Evolutionary conservation across 768 basidiomycete species (phyloP).

Genomic region (Tricholoma sp.): DNA sequence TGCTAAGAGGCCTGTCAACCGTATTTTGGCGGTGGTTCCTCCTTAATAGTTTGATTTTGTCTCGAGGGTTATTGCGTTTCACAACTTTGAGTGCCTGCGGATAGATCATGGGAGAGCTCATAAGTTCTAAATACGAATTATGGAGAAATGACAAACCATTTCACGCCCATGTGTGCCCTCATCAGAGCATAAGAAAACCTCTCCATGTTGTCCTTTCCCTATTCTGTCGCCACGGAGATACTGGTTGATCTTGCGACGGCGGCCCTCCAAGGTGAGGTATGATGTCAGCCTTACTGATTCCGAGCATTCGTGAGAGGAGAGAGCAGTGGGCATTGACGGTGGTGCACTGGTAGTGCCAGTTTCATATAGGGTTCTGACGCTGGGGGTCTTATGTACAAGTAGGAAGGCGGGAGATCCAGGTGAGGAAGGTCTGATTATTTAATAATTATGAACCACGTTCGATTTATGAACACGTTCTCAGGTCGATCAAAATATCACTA

Average conservation of each 20-base stretch:
- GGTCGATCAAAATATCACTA: neutral
- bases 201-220: slow-evolving; percentile 46
- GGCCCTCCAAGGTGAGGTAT: slow-evolving; percentile 26
- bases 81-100: slow-evolving; percentile 68
- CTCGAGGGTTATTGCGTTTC: slow-evolving; percentile 58
- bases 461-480: too few species aligned
- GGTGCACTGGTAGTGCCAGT: neutral
- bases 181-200: slow-evolving; percentile 65
- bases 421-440: neutral
- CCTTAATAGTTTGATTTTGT: slow-evolving; percentile 53
- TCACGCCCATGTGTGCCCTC: slow-evolving; percentile 24
- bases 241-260: slow-evolving; percentile 55
- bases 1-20: slow-evolving; percentile 35
- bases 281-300: slow-evolving; percentile 36
- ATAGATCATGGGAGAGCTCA: neutral
- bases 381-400: neutral
- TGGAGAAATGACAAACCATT: slow-evolving; percentile 37
- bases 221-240: slow-evolving; percentile 45
- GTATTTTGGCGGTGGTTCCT: slow-evolving; percentile 31
- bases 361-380: neutral
- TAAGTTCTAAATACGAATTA: neutral
- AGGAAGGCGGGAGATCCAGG: neutral
- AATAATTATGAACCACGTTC: too few species aligned
- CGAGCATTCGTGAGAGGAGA: neutral
- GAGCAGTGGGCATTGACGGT: neutral